Evolutionary conservation across 163 green algal genomes (phyloP), one percentile per base, ranked within the genome.

Genomic region (Picocystis sp.): DNA sequence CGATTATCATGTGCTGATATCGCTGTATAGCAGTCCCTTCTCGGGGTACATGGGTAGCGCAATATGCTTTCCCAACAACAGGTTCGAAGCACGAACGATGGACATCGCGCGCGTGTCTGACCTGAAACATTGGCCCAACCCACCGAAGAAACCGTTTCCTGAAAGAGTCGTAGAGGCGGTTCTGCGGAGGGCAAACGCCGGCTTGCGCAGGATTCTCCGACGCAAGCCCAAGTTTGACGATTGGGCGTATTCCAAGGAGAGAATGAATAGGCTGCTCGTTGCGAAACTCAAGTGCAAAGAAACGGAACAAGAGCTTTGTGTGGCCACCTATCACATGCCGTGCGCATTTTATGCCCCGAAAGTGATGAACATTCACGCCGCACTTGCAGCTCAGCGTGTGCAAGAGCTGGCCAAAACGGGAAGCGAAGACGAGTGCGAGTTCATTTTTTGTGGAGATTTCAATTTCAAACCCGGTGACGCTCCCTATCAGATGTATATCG

Each of bases 291-390:
- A 34, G 24, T 53, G 47, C 17, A 12, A 15, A 42, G 42, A n/a
- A 33, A 34, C 9, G 56, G 46, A 14, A 35, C 35, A 21, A 10
- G 17, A 43, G 50, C 56, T 69, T 22, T 55, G 42, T 14, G 61
- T 69, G n/a, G 50, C 47, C 14, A 69, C 55, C 21, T 69, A 69
- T 45, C 61, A 69, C 56, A 69, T 69, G 61, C 61, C 61, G n/a
- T 69, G 61, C 42, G 52, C 53, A 29, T 69, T 69, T 45, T 53
- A 52, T 8, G 50, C 24, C 13, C 53, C 56, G 12, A 43, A 54
- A 43, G 61, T 65, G 22, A 71, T 71, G 63, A 52, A 41, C 10
- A 66, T 71, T 22, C 63, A 71, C 57, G 45, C 24, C 9, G 54
- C 46, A 34, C 54, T 71, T 13, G 50, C 22, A 15, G 44, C 43